Percentiles rank a stretch among this genome's conserved stretches.
Conservation (phyloP, 2,329 filamentous ascomycete species). For the Capronia americana region DNA sequence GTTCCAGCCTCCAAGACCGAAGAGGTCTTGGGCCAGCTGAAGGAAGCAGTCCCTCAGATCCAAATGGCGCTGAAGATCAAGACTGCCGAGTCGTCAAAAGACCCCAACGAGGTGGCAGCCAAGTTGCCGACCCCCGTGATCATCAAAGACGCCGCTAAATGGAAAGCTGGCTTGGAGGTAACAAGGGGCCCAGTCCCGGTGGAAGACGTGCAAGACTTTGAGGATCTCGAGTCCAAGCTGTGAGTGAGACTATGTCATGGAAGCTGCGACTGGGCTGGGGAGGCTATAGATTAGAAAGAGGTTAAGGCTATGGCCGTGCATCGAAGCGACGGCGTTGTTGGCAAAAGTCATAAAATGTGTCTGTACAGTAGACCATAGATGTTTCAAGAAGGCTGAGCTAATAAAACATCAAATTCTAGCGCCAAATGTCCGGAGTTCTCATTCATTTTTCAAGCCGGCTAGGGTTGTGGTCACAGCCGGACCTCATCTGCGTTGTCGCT, state of each 20-base stretch:
- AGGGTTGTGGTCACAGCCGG: too few relatives aligned
- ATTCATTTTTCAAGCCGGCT: neutral
- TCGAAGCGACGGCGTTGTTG: slow-evolving; percentile 30
- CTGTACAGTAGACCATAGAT: slow-evolving; percentile 18
- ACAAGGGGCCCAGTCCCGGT: slow-evolving; percentile 75
- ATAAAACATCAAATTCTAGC: neutral
- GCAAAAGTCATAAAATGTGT: slow-evolving; percentile 5
- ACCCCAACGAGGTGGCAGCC: slow-evolving; percentile 43
- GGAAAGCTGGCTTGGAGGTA: slow-evolving; percentile 76
- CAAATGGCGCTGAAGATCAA: slow-evolving; percentile 55
- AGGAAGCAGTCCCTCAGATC: slow-evolving; percentile 55
- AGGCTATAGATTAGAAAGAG: neutral
- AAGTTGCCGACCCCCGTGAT: slow-evolving; percentile 59
- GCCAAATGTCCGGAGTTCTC: neutral
- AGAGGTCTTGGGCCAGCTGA: slow-evolving; percentile 57
- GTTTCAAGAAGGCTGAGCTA: slow-evolving; percentile 7
- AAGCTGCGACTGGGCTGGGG: neutral
- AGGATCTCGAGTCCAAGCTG: slow-evolving; percentile 83
- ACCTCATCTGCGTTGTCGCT: too few relatives aligned
- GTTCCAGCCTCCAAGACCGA: slow-evolving; percentile 58
- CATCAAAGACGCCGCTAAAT: slow-evolving; percentile 79
- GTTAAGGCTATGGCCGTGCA: neutral
- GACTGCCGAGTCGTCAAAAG: slow-evolving; percentile 41
- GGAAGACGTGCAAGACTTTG: slow-evolving; percentile 79
- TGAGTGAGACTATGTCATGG: slow-evolving; percentile 46